A percentile compares a stretch with the other conserved stretches of the same genome.
These are phyloP conservation scores for Taxawa tesnikishii DNA, from an alignment of 2,329 filamentous ascomycete genomes.

Conservation along the genomic window DNA sequence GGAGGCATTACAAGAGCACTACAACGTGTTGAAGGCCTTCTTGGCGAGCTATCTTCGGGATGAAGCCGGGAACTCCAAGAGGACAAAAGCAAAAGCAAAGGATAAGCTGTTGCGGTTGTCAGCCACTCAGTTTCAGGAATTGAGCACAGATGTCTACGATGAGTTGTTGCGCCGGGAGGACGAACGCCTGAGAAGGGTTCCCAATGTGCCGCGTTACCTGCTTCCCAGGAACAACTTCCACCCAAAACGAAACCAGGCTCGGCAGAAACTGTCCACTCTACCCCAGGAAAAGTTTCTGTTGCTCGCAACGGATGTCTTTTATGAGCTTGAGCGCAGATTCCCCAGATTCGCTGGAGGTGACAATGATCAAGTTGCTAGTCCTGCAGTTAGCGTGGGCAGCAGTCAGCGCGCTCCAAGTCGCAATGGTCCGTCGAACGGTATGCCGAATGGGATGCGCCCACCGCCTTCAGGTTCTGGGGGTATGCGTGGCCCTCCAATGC, in stretches of 20 bases:
- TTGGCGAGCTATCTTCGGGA: conserved; percentile 59
- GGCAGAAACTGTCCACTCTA: conserved; percentile 84
- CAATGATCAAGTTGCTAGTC: conserved; percentile 56
- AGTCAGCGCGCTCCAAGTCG: conserved; percentile 9
- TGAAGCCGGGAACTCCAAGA: conserved; percentile 59
- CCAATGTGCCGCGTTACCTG: conserved; percentile 56
- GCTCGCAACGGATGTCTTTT: conserved; percentile 89
- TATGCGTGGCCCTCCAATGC: conserved; percentile 14
- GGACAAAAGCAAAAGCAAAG: conserved; percentile 81
- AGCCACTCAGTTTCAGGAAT: conserved; percentile 86
- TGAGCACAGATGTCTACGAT: conserved; percentile 96
- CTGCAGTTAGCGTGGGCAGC: conserved; percentile 47
- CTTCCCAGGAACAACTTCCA: conserved; percentile 84
- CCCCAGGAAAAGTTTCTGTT: conserved; percentile 80
- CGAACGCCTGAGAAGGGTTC: conserved; percentile 32
- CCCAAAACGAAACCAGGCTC: conserved; percentile 93
- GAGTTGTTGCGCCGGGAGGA: conserved; percentile 81
- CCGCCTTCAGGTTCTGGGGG: conserved; percentile 18
- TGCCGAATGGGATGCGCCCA: conserved; percentile 21
- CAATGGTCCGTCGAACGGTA: conserved; percentile 12
- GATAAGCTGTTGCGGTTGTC: conserved; percentile 90
- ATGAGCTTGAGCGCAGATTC: conserved; percentile 82
- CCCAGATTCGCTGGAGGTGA: conserved; percentile 65
- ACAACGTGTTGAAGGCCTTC: conserved; percentile 64
- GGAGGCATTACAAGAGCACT: conserved; percentile 66